Base-by-base conservation (phyloP, 306 rosid genomes). In the Heteromeles arbutifolia region DNA sequence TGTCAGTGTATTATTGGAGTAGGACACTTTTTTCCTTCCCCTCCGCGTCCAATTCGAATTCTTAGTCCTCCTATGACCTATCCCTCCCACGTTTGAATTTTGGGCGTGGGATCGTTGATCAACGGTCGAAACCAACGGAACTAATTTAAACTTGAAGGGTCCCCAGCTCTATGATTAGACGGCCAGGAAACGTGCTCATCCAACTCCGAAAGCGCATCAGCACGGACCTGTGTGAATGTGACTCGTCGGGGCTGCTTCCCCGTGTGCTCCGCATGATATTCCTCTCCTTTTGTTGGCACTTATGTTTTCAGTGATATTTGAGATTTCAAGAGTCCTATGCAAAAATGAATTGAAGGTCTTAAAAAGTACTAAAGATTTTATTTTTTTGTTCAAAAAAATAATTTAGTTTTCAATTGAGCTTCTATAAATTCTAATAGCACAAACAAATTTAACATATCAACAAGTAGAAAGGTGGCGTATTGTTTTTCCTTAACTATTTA, bases 81-180 rank as follows among this genome's bases (percentile, higher is more conserved):
- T 48, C 19, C 29, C n/a, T 76, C 26, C 62, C 64, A 52, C 50
- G 75, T 85, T 86, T 62, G 78, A 86, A 84, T 82, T 11, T 21
- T 29, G 82, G 73, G 69, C 88, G 65, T 62, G n/a, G 2, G 90
- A 87, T 84, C 28, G 64, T 5, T 5, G 8, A 56, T 78, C 71
- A 71, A 90, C 92, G 93, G 91, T 72, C 68, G 31, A 59, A 67
- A 83, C 29, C 65, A 69, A 43, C 53, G 67, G 56, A 69, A 77
- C 61, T 6, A 44, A 71, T 67, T 83, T 82, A 43, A 74, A 88
- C 11, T 85, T 39, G 63, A 5, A 0, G 70, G 87, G 87, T 79
- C 59, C 93, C 86, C 82, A 0, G 8, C 29, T 37, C 4, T 10
- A 6, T 69, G 32, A 74, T 73, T 79, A 58, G 24, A 48, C 29